Conservation (phyloP, 1,284 basidiomycete species). For the Puccinia novopanici region DNA sequence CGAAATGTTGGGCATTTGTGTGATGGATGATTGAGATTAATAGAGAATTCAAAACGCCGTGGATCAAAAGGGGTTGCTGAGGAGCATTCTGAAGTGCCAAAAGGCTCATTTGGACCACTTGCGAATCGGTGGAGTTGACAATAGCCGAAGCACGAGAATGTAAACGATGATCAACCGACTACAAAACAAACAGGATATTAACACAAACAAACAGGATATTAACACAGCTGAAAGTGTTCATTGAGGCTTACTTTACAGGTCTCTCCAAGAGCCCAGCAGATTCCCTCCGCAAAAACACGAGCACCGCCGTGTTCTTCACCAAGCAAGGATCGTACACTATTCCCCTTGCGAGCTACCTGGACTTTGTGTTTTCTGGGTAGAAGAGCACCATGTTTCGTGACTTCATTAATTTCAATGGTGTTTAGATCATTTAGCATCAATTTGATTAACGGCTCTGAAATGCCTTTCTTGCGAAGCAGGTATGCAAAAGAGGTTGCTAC, state of each 20-base stretch:
- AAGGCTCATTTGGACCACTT: constrained; percentile 14
- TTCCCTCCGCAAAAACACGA: constrained; percentile 49
- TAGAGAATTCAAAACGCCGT: constrained; percentile 15
- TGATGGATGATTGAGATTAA: constrained; percentile 48
- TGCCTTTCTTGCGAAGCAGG: constrained; percentile 39
- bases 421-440: constrained; percentile 44
- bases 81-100: not conserved
- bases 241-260: constrained; percentile 42
- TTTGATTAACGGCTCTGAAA: constrained; percentile 28
- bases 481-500: constrained; percentile 49
- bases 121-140: constrained; percentile 14
- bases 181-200: not conserved
- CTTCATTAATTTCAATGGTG: constrained; percentile 25
- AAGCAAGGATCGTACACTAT: constrained; percentile 15
- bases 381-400: constrained; percentile 30
- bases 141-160: constrained; percentile 46
- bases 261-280: constrained; percentile 35
- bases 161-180: constrained; percentile 44
- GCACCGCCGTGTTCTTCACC: constrained; percentile 47
- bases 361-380: constrained; percentile 40
- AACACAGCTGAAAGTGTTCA: constrained; percentile 6
- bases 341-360: constrained; percentile 31
- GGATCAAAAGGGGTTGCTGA: not conserved
- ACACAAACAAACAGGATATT: not conserved
- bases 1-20: constrained; percentile 34